Evolutionary conservation across 23 red algal genomes (phyloP).

Genomic region (Gracilaria domingensis): DNA sequence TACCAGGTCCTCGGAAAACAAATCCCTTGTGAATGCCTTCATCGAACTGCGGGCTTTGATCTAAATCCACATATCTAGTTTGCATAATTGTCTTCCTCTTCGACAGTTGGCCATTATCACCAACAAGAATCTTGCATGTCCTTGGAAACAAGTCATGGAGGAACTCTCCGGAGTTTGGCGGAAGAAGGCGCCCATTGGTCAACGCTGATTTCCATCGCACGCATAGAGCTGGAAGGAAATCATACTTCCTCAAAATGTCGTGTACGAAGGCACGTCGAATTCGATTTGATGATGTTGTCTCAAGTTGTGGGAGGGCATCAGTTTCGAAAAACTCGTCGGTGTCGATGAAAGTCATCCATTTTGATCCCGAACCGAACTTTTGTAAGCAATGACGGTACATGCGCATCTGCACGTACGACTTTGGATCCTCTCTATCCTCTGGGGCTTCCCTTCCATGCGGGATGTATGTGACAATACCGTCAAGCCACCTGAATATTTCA

Average conservation of each 20-base stretch:
- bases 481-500: constrained; percentile 21
- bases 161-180: neutral
- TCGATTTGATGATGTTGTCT: neutral
- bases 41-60: constrained; percentile 33
- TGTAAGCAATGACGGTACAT: constrained; percentile 58
- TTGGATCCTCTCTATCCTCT: constrained; percentile 29
- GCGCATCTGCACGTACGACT: constrained; percentile 58
- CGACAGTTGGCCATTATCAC: constrained; percentile 30
- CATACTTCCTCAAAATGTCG: constrained; percentile 39
- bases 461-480: constrained; percentile 42
- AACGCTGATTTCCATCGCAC: constrained; percentile 67
- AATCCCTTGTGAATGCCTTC: constrained; percentile 58
- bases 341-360: constrained; percentile 74
- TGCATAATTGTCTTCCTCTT: constrained; percentile 60
- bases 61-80: constrained; percentile 32
- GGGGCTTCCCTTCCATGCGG: constrained; percentile 27
- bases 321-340: constrained; percentile 79
- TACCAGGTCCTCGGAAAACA: constrained; percentile 35
- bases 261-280: constrained; percentile 30
- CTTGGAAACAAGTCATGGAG: constrained; percentile 46
- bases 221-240: constrained; percentile 42
- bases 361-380: constrained; percentile 22
- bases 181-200: constrained; percentile 61
- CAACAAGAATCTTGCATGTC: constrained; percentile 38
- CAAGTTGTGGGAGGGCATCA: neutral